Base-by-base conservation (phyloP, 768 basidiomycete species). In the Agaricus blazei region DNA sequence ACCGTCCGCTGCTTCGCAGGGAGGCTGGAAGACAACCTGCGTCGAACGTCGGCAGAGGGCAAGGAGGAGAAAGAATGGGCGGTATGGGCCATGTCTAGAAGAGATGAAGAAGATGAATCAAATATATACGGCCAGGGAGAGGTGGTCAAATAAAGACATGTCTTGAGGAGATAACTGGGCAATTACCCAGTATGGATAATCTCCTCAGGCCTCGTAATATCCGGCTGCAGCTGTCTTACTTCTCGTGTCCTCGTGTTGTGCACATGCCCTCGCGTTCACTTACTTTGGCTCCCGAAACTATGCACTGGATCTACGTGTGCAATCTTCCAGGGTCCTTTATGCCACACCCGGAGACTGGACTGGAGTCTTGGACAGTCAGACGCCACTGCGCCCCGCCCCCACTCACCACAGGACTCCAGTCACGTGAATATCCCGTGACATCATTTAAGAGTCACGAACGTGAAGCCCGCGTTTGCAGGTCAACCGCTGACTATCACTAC, bases 21-120 rank as follows among this genome's bases (percentile, higher is more conserved):
- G 54, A 77, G 70, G 56, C 72, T 71, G 63, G 76, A 84, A 41
- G 87, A 88, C 49, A 91, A 82, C 71, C 88, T 82, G 65, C 85
- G 81, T 57, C 84, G 76, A 52, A 82, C 75, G 50, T 80, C 82
- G 47, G 73, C 74, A 43, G 87, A 86, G n/a, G 82, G 64, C 54
- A 84, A 77, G 43, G 87, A 88, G 64, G 80, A 65, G 64, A 91
- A 90, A 70, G 65, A 70, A 58, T 60, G 69, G 43, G 68, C 68
- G 60, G 56, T 66, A 62, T 76, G 74, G 46, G 84, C 74, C 83
- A 84, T 86, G 54, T 72, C 61, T 70, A 64, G 65, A 62, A 54
- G 62, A 61, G 62, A 62, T 57, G 58, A 55, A 42, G 55, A 53
- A 60, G 58, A 58, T 51, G 49, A 51, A 58, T 56, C 57, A 49